Conservation (phyloP, 2,329 filamentous ascomycete species). For the Dactylellina leptospora region DNA sequence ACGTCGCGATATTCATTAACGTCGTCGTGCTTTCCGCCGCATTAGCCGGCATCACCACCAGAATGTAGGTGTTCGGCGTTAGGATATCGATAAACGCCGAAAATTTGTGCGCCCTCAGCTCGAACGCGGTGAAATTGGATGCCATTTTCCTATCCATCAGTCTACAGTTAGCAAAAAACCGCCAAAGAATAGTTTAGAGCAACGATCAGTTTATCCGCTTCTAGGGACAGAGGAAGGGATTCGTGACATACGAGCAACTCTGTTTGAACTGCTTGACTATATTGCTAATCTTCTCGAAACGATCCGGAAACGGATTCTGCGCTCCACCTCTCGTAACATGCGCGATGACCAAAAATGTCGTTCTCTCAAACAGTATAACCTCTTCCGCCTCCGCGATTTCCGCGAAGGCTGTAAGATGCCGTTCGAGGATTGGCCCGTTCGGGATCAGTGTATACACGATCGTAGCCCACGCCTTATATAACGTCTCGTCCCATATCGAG, state of each 20-base stretch:
- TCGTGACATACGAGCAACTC: conserved; percentile 64
- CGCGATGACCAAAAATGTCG: conserved; percentile 95
- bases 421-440: conserved; percentile 86
- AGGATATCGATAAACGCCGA: conserved; percentile 95
- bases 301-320: conserved; percentile 87
- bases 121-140: conserved; percentile 57
- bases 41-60: conserved; percentile 87
- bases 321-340: conserved; percentile 82
- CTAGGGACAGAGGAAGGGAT: not conserved
- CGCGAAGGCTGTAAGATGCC: conserved; percentile 81
- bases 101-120: conserved; percentile 67
- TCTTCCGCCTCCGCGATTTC: conserved; percentile 90
- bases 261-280: conserved; percentile 99
- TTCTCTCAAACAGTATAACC: conserved; percentile 91
- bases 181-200: conserved; percentile 59
- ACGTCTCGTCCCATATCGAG: conserved; percentile 96
- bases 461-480: conserved; percentile 98
- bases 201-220: conserved; percentile 59
- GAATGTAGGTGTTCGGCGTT: conserved; percentile 96
- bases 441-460: conserved; percentile 99
- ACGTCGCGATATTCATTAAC: conserved; percentile 61
- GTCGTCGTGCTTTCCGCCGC: conserved; percentile 61
- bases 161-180: conserved; percentile 58
- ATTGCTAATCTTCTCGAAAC: conserved; percentile 93
- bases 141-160: conserved; percentile 59